phyloP scores from a whole-genome alignment of 495 filamentous ascomycete species.

The Aspergillus avenaceus region DNA sequence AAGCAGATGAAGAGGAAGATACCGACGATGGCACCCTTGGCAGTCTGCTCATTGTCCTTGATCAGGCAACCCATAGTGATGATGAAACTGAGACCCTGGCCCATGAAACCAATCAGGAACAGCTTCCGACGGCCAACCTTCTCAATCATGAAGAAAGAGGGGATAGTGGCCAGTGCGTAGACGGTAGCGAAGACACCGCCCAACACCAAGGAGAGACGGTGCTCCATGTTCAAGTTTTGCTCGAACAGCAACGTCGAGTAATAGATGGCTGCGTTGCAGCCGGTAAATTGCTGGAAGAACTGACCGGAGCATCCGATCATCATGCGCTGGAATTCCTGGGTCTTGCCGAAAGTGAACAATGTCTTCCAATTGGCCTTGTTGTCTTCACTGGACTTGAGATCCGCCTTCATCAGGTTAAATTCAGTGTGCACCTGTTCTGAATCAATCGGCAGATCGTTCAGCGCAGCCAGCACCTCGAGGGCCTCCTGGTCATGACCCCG shows the following conservation, averaged over 20 bases:
- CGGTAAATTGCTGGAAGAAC: constrained; percentile 75
- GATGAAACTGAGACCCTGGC: constrained; percentile 40
- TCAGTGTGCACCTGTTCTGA: constrained; percentile 32
- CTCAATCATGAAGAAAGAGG: constrained; percentile 70
- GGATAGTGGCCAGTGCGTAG: constrained; percentile 56
- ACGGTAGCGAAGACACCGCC: constrained; percentile 79
- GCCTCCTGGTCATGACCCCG: constrained; percentile 55
- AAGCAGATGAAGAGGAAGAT: constrained; percentile 37
- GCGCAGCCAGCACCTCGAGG: constrained; percentile 62
- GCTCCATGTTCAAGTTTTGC: constrained; percentile 50
- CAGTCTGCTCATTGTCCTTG: constrained; percentile 9
- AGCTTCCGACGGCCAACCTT: constrained; percentile 67
- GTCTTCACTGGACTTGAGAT: constrained; percentile 22
- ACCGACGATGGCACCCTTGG: constrained; percentile 37
- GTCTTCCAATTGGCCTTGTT: constrained; percentile 34
- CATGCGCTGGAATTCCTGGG: constrained; percentile 43
- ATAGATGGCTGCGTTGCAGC: constrained; percentile 80
- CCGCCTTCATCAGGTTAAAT: constrained; percentile 46
- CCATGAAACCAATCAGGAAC: constrained; percentile 64
- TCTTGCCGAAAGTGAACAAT: constrained; percentile 40
- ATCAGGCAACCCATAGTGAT: constrained; percentile 36
- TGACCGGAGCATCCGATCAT: constrained; percentile 42
- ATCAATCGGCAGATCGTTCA: constrained; percentile 29
- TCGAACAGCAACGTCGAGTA: constrained; percentile 77
- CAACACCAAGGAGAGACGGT: constrained; percentile 62